Conservation (phyloP, 1,284 basidiomycete species). For the Abortiporus biennis region DNA sequence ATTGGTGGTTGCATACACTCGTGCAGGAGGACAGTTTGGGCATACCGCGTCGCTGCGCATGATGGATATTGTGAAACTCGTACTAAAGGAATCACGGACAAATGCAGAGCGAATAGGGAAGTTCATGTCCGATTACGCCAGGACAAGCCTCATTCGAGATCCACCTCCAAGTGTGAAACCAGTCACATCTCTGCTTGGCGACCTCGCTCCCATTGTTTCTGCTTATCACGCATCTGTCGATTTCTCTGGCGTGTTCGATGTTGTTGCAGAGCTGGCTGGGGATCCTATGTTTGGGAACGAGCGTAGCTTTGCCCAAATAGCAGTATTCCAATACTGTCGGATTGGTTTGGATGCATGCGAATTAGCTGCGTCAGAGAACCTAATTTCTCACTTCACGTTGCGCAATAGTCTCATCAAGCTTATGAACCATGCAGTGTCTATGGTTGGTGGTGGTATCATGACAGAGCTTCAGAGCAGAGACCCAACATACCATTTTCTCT, state of each 20-base stretch:
- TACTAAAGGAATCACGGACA: conserved; percentile 49
- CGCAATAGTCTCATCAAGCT: conserved; percentile 48
- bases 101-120: conserved; percentile 34
- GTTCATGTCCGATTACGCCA: conserved; percentile 47
- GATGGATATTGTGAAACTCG: conserved; percentile 51
- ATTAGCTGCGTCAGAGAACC: conserved; percentile 44
- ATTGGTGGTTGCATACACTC: conserved; percentile 50
- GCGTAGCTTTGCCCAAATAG: conserved; percentile 41
- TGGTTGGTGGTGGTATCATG: conserved; percentile 51
- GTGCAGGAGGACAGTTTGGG: conserved; percentile 50
- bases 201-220: conserved; percentile 53
- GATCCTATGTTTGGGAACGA: conserved; percentile 48
- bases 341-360: conserved; percentile 55
- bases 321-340: conserved; percentile 54
- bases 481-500: conserved; percentile 52
- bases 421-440: conserved; percentile 43
- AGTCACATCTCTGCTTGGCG: conserved; percentile 47
- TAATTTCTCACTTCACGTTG: conserved; percentile 43
- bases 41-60: conserved; percentile 40
- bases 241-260: conserved; percentile 57
- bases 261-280: conserved; percentile 41
- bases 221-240: conserved; percentile 48
- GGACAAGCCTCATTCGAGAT: conserved; percentile 39
- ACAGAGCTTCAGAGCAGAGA: conserved; percentile 48
- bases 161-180: conserved; percentile 39